Percentiles rank a stretch among this genome's conserved stretches.
Conservation (phyloP, 345 rosid species). For the Dipteronia dyeriana region DNA sequence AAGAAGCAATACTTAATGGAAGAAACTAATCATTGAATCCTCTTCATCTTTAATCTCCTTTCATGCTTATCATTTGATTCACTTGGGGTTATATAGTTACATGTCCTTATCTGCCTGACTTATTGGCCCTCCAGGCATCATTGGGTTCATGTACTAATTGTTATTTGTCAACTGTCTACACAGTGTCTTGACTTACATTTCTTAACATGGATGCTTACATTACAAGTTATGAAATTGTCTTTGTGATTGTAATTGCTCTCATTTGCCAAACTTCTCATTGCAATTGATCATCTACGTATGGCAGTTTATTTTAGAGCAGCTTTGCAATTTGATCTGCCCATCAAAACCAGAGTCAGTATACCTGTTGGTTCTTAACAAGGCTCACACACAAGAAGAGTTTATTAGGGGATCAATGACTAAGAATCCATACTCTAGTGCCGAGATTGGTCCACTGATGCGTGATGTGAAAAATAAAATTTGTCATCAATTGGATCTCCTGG, state of each 20-base stretch:
- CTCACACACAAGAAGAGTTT: conserved; percentile 97
- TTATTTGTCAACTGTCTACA: background rate
- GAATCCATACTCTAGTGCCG: conserved; percentile 95
- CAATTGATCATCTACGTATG: conserved; percentile 27
- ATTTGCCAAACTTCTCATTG: conserved; percentile 22
- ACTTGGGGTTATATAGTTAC: background rate
- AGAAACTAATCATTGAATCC: background rate
- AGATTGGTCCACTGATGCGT: conserved; percentile 98
- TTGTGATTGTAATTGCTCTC: background rate
- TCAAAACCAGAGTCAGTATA: conserved; percentile 93
- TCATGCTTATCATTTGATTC: background rate
- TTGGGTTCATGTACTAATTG: background rate
- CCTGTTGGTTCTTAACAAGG: conserved; percentile 85
- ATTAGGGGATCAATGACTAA: conserved; percentile 99
- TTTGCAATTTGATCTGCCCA: conserved; percentile 97
- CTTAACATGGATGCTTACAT: background rate
- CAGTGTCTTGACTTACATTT: background rate
- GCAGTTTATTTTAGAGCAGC: conserved; percentile 98
- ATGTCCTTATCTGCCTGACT: background rate
- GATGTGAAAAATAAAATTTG: conserved; percentile 98
- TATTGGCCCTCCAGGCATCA: background rate
- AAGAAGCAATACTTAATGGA: background rate
- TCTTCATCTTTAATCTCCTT: background rate
- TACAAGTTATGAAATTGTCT: background rate
- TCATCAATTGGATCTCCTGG: conserved; percentile 84